Evolutionary conservation across 2,329 filamentous ascomycete species (phyloP).

Genomic region (Beauveria caledonica): DNA sequence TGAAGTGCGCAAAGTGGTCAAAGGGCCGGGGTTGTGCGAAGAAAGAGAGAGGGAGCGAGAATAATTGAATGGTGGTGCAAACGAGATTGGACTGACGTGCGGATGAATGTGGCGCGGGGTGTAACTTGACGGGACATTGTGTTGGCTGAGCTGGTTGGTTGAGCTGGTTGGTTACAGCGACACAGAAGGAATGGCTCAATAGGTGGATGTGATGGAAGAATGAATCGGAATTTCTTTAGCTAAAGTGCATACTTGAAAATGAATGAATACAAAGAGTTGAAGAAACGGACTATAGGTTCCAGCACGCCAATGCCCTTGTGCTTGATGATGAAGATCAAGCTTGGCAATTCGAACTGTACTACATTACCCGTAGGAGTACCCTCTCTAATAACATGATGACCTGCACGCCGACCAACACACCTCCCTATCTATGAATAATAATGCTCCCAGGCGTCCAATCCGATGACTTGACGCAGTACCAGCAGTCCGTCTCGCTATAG

Average conservation of each 20-base stretch:
- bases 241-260: no score
- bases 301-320: no score
- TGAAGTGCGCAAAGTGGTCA: no score
- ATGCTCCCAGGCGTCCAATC: slow-evolving; percentile 9
- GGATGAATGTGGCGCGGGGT: not conserved
- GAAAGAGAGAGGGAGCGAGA: no score
- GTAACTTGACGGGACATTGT: not conserved
- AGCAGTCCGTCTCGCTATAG: slow-evolving; percentile 9
- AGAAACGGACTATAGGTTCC: no score
- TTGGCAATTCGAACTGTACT: not conserved
- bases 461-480: slow-evolving; percentile 10
- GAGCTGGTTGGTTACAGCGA: not conserved
- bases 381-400: not conserved
- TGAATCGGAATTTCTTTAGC: no score
- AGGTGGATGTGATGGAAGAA: no score
- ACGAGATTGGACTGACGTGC: not conserved
- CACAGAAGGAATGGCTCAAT: not conserved
- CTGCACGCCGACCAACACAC: not conserved
- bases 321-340: no score
- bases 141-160: not conserved
- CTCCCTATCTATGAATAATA: slow-evolving; percentile 9
- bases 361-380: not conserved
- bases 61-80: not conserved
- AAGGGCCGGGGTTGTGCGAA: no score
- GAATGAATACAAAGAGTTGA: not conserved